Evolutionary conservation across 306 rosid species (phyloP), one percentile per base, ranked within the genome.

Genomic region (Argentina anserina): DNA sequence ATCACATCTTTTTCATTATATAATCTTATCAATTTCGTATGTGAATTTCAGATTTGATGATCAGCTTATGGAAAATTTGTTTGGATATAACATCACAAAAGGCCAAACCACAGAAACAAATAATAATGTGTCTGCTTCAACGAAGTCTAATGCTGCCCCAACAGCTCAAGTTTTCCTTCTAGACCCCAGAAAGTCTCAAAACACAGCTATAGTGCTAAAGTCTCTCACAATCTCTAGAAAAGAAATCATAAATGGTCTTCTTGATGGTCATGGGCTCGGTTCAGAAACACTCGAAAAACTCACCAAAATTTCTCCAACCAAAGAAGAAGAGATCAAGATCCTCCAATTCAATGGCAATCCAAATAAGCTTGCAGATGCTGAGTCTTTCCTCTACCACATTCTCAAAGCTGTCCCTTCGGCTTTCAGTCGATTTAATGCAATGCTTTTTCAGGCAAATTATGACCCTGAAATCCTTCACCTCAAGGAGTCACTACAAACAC

Each of bases 221-320:
- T 87, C 95, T 29, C 84, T 88, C 8, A 74, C 84, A 59, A 75
- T 86, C 53, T 87, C 97, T 41, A 81, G 78, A 56, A 69, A 83
- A 58, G 94, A 81, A 74, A 88, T 94, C 65, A 55, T 86, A 12
- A 92, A 84, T 61, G 86, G 92, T 34, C 75, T 94, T 37, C 79
- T 79, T 60, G 94, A 89, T 31, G 97, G 92, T 45, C 85, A 89
- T 5, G 96, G 88, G 43, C 89, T 93, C 6, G 55, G 82, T 58
- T 47, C 75, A 15, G 98, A 89, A 70, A 83, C 87, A 65, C 97
- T 90, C 5, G 98, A 93, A 65, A 90, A 84, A 52, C 94, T 93
- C 66, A 83, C 85, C 21, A 94, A 83, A 81, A 82, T 94, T 83
- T 79, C 89, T 37, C 95, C 97, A 25, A 86, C 84, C 17, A 73